phyloP scores from a whole-genome alignment of 1,284 basidiomycete genomes.

The Mycena citricolor region DNA sequence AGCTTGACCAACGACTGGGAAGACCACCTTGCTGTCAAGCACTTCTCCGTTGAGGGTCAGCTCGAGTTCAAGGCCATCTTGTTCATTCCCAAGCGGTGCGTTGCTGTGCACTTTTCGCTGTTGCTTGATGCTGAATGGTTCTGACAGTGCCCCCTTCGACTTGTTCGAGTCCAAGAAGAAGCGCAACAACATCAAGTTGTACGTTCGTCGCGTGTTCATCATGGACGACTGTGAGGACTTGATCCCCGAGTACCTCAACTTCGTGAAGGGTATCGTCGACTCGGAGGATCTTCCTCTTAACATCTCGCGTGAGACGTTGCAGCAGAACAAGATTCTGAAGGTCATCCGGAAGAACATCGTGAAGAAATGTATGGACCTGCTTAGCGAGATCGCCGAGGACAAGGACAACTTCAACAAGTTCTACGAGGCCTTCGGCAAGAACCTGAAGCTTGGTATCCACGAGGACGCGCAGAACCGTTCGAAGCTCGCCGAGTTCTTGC shows the following conservation, averaged over 20 bases:
- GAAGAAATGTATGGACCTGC: slow-evolving; percentile 96
- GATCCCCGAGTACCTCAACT: slow-evolving; percentile 99
- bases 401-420: slow-evolving; percentile 99
- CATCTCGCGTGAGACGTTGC: slow-evolving; percentile 99
- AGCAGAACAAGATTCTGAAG: slow-evolving; percentile 99
- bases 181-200: slow-evolving; percentile 99
- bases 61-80: slow-evolving; percentile 99
- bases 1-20: slow-evolving; percentile 99
- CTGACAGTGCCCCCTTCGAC: slow-evolving; percentile 88
- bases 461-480: slow-evolving; percentile 98
- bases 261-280: slow-evolving; percentile 99
- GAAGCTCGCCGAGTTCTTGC: slow-evolving; percentile 99
- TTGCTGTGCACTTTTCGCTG: slow-evolving; percentile 15
- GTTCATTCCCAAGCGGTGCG: slow-evolving; percentile 92
- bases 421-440: slow-evolving; percentile 96
- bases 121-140: slow-evolving; percentile 13
- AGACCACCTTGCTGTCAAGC: slow-evolving; percentile 98
- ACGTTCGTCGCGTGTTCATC: slow-evolving; percentile 99
- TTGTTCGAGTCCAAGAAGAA: slow-evolving; percentile 99
- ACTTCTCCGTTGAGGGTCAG: slow-evolving; percentile 99
- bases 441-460: slow-evolving; percentile 98
- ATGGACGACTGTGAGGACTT: slow-evolving; percentile 99
- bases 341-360: slow-evolving; percentile 98
- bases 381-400: slow-evolving; percentile 98
- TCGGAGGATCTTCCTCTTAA: slow-evolving; percentile 99